Conservation (phyloP, 768 basidiomycete species). For the Candolleomyces eurysporus region DNA sequence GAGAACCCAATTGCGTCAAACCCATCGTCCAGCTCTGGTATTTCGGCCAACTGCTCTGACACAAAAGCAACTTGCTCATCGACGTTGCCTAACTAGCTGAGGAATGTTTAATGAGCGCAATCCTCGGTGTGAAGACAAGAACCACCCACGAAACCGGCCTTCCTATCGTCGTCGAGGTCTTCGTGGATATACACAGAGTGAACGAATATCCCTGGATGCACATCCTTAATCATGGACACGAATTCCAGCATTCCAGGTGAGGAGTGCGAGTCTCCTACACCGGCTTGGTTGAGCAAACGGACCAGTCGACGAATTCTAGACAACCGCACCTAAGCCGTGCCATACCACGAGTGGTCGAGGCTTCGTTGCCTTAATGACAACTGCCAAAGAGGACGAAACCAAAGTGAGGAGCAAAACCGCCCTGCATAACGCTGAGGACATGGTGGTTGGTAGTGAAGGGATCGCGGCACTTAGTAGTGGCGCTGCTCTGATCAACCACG, state of each 20-base stretch:
- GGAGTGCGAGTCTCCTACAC: constrained; percentile 67
- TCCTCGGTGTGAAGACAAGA: background rate
- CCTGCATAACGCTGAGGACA: background rate
- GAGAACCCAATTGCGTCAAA: constrained; percentile 91
- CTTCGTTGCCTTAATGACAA: background rate
- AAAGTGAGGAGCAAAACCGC: background rate
- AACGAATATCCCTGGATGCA: constrained; percentile 75
- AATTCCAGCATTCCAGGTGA: constrained; percentile 75
- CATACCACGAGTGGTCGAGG: constrained; percentile 67
- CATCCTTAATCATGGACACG: constrained; percentile 49
- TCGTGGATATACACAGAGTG: constrained; percentile 71
- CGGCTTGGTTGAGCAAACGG: constrained; percentile 32
- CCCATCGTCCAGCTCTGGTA: constrained; percentile 64
- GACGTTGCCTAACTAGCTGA: constrained; percentile 72
- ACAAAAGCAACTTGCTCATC: constrained; percentile 67
- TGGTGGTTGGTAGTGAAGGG: background rate
- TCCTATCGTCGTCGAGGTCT: constrained; percentile 59
- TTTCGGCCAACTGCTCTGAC: constrained; percentile 57
- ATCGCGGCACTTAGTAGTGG: background rate
- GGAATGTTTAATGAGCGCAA: background rate
- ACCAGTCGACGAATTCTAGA: background rate
- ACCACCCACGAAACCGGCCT: constrained; percentile 70
- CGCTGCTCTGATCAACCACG: too few species aligned
- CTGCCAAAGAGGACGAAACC: background rate
- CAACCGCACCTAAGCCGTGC: constrained; percentile 62